Base-by-base conservation (phyloP, 2,329 filamentous ascomycete species). In the Lomentospora prolificans region DNA sequence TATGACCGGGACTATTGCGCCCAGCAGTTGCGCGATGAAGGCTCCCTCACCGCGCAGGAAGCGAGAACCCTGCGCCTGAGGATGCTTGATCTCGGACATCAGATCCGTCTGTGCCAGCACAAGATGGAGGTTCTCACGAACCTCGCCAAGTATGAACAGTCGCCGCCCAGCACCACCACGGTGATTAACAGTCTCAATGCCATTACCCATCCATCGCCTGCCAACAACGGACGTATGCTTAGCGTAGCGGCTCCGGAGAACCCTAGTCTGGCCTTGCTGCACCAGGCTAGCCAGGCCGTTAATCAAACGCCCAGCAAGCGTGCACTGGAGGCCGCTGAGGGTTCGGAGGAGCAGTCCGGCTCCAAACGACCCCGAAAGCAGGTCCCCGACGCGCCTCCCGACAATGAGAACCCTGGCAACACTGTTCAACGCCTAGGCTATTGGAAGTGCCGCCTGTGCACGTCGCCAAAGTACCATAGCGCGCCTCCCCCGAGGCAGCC, bases 371-470 rank as follows among this genome's bases (percentile, higher is more conserved):
- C 53, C 30, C 30, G 55, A 27, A 57, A 55, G 39, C 51, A 59
- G 33, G 56, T 60, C n/a, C 57, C 61, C 36, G 55, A 55, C 19
- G 57, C 61, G 14, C 58, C 57, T 5, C 59, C 51, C 27, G 51
- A 58, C 4, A 57, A 58, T 44, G 53, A 48, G 36, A 53, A 53
- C 55, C 39, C 33, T 6, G 53, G 24, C 51, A 64, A 57, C 19
- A 62, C 62, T 1, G 61, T 72, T 8, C 69, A 71, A 60, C 72
- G 74, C 2, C 65, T 75, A n/a, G 74, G 74, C 17, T 71, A 69
- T 61, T 76, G 74, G 74, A 71, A 71, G 58, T 76, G 74, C 59
- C 71, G 69, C 0, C 67, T 76, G 1, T 76, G 74, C 62, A 67
- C 65, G 3, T 68, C 72, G 1, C 63, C 67, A 33, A 76, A 75